Conservation (phyloP, 495 filamentous ascomycete species). For the Aspergillus funiculosus region DNA sequence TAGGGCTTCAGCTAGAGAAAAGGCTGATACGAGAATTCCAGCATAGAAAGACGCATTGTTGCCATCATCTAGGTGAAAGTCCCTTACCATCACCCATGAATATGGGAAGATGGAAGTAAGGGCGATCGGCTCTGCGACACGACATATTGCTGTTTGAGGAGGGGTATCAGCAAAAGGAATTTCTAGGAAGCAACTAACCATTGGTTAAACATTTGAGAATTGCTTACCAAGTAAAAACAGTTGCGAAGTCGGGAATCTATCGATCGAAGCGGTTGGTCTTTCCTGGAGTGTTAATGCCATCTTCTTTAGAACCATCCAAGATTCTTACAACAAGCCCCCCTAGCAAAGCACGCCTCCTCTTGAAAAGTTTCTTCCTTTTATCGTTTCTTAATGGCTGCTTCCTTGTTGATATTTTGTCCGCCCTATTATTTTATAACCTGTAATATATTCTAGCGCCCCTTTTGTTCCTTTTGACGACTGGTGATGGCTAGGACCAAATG, state of each 20-base stretch:
- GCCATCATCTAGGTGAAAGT: constrained; percentile 61
- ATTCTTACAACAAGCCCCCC: constrained; percentile 45
- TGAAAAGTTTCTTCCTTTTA: constrained; percentile 1
- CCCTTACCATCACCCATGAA: constrained; percentile 74
- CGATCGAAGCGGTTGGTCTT: constrained; percentile 39
- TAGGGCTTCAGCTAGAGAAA: constrained; percentile 70
- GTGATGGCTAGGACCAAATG: no score
- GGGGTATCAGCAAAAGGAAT: not conserved
- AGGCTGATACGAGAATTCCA: constrained; percentile 79
- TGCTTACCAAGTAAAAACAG: constrained; percentile 49
- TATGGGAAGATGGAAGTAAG: constrained; percentile 85
- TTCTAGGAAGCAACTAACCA: constrained; percentile 55
- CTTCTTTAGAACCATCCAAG: constrained; percentile 37
- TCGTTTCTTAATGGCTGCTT: not conserved
- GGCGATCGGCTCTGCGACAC: constrained; percentile 83
- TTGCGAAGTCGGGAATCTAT: constrained; percentile 67
- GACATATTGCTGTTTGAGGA: constrained; percentile 53
- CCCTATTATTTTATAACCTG: no score
- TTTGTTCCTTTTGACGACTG: no score
- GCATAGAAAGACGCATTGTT: constrained; percentile 75
- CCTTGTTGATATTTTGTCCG: not conserved
- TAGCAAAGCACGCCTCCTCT: constrained; percentile 14
- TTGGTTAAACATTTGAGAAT: no score
- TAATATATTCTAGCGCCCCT: no score
- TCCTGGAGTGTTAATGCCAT: constrained; percentile 48